Conservation (phyloP, 768 basidiomycete species). For the Trametes sanguinea region DNA sequence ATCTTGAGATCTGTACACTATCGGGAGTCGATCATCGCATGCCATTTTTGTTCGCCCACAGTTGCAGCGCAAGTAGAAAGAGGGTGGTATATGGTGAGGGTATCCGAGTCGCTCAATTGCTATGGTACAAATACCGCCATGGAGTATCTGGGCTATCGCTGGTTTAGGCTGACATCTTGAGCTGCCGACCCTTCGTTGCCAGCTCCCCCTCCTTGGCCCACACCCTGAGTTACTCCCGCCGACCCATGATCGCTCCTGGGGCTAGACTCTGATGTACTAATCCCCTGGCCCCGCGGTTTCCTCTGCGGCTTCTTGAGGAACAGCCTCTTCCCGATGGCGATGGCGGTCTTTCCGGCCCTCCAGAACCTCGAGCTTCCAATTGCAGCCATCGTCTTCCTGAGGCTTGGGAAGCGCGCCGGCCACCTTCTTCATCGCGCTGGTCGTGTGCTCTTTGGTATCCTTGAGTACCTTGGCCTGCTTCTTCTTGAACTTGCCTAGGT, state of each 20-base stretch:
- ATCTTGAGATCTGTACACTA: neutral
- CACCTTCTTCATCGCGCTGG: constrained; percentile 30
- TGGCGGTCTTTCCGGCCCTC: constrained; percentile 26
- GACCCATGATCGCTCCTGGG: too few species aligned
- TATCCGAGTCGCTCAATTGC: too few species aligned
- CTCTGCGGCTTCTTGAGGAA: neutral
- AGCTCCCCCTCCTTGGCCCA: too few species aligned
- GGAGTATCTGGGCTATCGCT: too few species aligned
- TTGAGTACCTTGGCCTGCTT: constrained; percentile 35
- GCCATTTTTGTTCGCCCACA: neutral
- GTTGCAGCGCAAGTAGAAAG: too few species aligned
- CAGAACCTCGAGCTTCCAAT: constrained; percentile 39
- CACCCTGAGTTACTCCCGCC: too few species aligned
- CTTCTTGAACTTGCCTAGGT: constrained; percentile 47
- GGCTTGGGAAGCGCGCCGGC: constrained; percentile 9
- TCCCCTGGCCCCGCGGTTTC: too few species aligned
- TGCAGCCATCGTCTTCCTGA: neutral
- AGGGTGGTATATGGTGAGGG: too few species aligned
- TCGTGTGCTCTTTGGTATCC: constrained; percentile 37
- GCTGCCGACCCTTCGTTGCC: neutral
- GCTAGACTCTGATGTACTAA: too few species aligned
- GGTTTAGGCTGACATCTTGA: neutral
- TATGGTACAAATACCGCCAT: too few species aligned
- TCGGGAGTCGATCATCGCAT: neutral
- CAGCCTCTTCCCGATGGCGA: neutral